A percentile compares a stretch with the other conserved stretches of the same genome.
phyloP scores from a whole-genome alignment of 129 eudicot genomes.

The Dittrichia graveolens region DNA sequence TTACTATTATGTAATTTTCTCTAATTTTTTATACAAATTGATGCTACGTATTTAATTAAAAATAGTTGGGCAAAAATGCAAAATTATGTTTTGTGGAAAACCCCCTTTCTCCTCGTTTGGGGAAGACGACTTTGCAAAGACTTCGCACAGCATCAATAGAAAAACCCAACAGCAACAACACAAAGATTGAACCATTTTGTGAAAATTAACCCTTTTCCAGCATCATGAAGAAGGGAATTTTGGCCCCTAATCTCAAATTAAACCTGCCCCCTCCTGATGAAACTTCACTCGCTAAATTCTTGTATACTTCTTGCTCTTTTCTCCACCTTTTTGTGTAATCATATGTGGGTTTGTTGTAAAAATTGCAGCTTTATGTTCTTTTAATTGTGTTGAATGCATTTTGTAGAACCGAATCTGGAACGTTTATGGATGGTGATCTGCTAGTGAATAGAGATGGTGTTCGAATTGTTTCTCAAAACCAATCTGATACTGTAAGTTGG shows the following conservation, averaged over 20 bases:
- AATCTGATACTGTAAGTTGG: conserved; percentile 60
- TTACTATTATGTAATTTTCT: too few species aligned
- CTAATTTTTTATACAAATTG: neutral
- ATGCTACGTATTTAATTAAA: conserved; percentile 16
- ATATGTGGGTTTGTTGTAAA: neutral
- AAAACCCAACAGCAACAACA: conserved; percentile 10
- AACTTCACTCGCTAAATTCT: conserved; percentile 66
- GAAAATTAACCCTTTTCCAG: conserved; percentile 1
- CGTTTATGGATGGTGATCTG: conserved; percentile 97
- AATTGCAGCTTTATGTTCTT: conserved; percentile 12
- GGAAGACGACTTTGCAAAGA: conserved; percentile 45
- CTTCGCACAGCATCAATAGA: conserved; percentile 31
- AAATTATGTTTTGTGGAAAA: conserved; percentile 31
- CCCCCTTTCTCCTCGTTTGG: conserved; percentile 25
- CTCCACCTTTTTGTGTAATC: neutral
- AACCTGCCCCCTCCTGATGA: conserved; percentile 82
- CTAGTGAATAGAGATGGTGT: conserved; percentile 89
- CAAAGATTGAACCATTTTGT: conserved; percentile 11
- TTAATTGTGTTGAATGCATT: conserved; percentile 24
- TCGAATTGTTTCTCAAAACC: conserved; percentile 76
- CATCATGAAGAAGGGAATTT: conserved; percentile 70
- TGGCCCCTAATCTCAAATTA: conserved; percentile 75
- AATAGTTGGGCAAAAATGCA: conserved; percentile 14
- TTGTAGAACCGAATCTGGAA: conserved; percentile 84
- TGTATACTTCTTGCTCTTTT: conserved; percentile 44